Base-by-base conservation (phyloP, 2,329 filamentous ascomycete genomes). In the Cephalotrichum gorgonifer region DNA sequence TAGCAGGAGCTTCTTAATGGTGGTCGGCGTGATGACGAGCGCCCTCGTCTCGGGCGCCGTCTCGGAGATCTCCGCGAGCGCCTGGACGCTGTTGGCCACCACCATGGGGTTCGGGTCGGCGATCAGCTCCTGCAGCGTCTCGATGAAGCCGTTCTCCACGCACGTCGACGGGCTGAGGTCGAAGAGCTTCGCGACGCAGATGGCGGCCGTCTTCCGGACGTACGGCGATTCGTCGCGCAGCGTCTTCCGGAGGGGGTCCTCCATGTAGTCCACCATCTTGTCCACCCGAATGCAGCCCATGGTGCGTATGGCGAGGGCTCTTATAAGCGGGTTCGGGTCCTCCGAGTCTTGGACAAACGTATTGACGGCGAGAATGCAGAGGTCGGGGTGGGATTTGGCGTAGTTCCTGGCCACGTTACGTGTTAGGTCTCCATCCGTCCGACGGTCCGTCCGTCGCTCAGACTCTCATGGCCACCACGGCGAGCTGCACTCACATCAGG, bases 211-310 rank as follows among this genome's bases (percentile, higher is more conserved):
- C 72, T 98, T 98, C 58, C 93, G 86, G 53, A 98, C 93, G 66
- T 98, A 98, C 1, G 93, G 93, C 44, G 91, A 97, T 68, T 98
- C 93, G 69, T 98, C 93, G 66, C 89, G 83, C 56, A 98, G 73
- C 12, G 93, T 98, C 72, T 98, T 98, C 58, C 93, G 81, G 54
- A 98, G 70, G 14, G 93, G 93, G 62, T 98, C 93, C 66, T 97
- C 93, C 91, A 98, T 97, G 66, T 98, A 98, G 64, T 98, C 93
- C 55, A 97, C 88, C 88, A 98, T 98, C 69, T 98, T 98, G 58
- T 97, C 93, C 50, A 98, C 93, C 50, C 93, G 77, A 60, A 98
- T 97, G 62, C 93, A 97, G 38, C 93, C 93, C 93, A 98, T 98
- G 30, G 93, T 98, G 59, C 93, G 81, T 65, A 98, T 95, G 49